Conservation (phyloP, 768 basidiomycete species). For the Pisolithus microcarpus region DNA sequence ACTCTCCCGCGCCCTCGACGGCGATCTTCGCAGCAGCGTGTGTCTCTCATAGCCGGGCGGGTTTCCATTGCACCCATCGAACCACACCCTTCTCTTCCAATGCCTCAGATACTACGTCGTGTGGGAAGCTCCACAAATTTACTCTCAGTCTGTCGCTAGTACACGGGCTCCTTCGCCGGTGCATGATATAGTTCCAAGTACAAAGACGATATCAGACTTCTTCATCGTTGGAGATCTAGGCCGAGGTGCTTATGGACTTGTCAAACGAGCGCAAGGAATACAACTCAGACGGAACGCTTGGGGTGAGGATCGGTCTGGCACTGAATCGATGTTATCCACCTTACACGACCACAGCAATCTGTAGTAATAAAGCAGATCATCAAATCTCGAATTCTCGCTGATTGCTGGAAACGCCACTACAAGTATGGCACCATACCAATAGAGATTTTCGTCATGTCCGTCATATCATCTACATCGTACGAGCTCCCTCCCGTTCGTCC, state of each 20-base stretch:
- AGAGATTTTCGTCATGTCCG: conserved; percentile 93
- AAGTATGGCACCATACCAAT: conserved; percentile 95
- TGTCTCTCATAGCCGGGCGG: conserved; percentile 77
- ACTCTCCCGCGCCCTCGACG: conserved; percentile 60
- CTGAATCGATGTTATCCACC: background rate
- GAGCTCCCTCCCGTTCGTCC: conserved; percentile 71
- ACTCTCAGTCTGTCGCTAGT: conserved; percentile 51
- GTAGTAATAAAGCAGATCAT: conserved; percentile 97
- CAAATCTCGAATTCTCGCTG: conserved; percentile 95
- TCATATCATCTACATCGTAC: conserved; percentile 76
- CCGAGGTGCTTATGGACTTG: conserved; percentile 90
- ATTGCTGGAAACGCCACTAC: conserved; percentile 99
- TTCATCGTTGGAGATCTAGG: conserved; percentile 85
- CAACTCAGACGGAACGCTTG: conserved; percentile 64
- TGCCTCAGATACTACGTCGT: conserved; percentile 58
- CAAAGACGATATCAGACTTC: conserved; percentile 78
- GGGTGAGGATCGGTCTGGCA: conserved; percentile 48
- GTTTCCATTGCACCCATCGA: conserved; percentile 73
- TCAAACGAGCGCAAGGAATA: conserved; percentile 85
- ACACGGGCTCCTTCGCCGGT: conserved; percentile 59
- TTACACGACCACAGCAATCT: conserved; percentile 50
- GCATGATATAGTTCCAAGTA: conserved; percentile 35
- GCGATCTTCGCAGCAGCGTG: conserved; percentile 77
- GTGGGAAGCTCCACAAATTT: conserved; percentile 57
- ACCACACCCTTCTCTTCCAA: conserved; percentile 54